Base-by-base conservation (phyloP, 768 basidiomycete species). In the Rhizopogon salebrosus region DNA sequence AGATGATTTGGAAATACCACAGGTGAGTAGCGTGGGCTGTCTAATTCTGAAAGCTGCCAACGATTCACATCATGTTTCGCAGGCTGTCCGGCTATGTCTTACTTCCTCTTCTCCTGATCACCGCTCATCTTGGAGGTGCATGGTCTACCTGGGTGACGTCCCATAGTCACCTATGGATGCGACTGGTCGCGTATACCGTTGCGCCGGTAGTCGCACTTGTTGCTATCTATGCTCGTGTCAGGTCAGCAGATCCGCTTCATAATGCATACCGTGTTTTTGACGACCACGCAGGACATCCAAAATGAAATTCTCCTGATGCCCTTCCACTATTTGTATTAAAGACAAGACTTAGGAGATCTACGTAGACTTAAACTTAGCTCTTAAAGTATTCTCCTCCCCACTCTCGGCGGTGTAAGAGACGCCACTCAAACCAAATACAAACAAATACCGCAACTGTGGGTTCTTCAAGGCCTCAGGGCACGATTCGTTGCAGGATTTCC, bases 1-100 rank as follows among this genome's bases (percentile, higher is more conserved):
- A 89, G 65, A 64, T 71, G 1, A 54, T 92, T 18, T 93, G 90
- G 86, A 93, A 92, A 64, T 92, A 89, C 58, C 91, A 94, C 61
- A 72, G 91, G 85, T 83, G 55, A 38, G 66, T 41, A 27, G 26
- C 23, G n/a, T 24, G 18, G 20, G 45, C 22, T n/a, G n/a, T n/a
- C n/a, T n/a, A n/a, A 34, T 22, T n/a, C 13, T 22, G 22, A 6
- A 29, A 34, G 20, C 10, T 46, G 20, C 9, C 9, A 34, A 16
- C 22, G 18, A 16, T 46, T 46, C 20, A 16, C 55, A 39, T 34
- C 6, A 42, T 29, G 35, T 50, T 29, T 46, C 49, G 41, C 57
- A 86, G 88, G 56, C 55, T 86, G 16, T 89, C 87, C 0, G 92
- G 92, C 8, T 93, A 93, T 58, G 42, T 84, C 16, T 65, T 92